A percentile compares a stretch with the other conserved stretches of the same genome.
Evolutionary conservation across 495 filamentous ascomycete genomes (phyloP).

Genomic region (Podospora appendiculata): DNA sequence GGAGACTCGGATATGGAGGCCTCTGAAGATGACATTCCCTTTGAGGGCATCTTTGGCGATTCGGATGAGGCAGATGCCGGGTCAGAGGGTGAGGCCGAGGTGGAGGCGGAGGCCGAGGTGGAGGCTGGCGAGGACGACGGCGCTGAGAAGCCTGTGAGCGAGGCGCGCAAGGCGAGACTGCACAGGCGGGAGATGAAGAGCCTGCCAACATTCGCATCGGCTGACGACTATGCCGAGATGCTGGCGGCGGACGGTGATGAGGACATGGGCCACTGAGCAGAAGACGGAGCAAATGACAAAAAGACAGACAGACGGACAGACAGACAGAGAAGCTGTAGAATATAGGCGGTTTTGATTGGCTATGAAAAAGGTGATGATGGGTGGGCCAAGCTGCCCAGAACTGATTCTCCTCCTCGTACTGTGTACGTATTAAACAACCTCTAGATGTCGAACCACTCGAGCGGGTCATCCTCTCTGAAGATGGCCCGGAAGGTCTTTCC

Average conservation of each 20-base stretch:
- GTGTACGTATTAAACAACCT: no score
- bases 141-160: conserved; percentile 18
- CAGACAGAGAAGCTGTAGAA: no score
- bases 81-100: conserved; percentile 1
- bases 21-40: conserved; percentile 32
- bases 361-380: no score
- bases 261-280: conserved; percentile 25
- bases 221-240: conserved; percentile 87
- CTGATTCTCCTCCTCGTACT: no score
- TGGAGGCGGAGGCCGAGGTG: conserved; percentile 7
- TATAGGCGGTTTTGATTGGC: no score
- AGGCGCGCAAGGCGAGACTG: conserved; percentile 1
- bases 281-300: conserved; percentile 33
- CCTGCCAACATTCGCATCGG: conserved; percentile 85
- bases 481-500: conserved; percentile 43
- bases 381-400: no score
- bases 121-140: conserved; percentile 19
- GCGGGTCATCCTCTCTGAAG: conserved; percentile 40
- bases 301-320: no score
- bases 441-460: conserved; percentile 53
- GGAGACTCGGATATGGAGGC: conserved; percentile 24
- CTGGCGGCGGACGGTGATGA: conserved; percentile 35
- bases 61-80: conserved; percentile 40
- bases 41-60: conserved; percentile 34
- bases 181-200: conserved; percentile 71